Evolutionary conservation across 305 asterid genomes (phyloP), one percentile per base, ranked within the genome.

Genomic region (Fraxinus xanthoxyloides): DNA sequence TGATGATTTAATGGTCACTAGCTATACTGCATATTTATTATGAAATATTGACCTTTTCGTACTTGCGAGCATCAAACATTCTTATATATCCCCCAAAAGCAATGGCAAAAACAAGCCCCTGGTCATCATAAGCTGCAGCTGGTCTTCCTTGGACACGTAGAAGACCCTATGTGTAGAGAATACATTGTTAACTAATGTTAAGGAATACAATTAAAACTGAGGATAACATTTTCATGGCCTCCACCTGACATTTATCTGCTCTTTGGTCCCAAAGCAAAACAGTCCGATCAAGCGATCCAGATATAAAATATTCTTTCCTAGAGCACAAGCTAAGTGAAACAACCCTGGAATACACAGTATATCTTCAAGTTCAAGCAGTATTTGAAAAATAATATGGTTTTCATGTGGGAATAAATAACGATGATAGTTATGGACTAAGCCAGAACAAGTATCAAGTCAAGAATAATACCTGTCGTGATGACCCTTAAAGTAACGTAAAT

Each of bases 181-280:
- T 61, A 31, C 67, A 79, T 15, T 79, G 77, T 78, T 54, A 81
- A 75, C 86, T 61, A 31, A 85, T 72, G 82, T 19, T 65, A 48
- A 79, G 54, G 72, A 79, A 82, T 83, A 48, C 21, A 86, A 75
- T 73, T 48, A 59, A 81, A 67, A 81, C 83, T 24, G 79, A 34
- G 74, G 81, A 84, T 59, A 61, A 63, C 51, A 46, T 65, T 67
- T 40, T 28, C 28, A 82, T 17, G 59, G 81, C 54, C 77, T 82
- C 79, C 77, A 95, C 99, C 98, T 96, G 99, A 85, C 98, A 96
- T 86, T 93, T 96, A 81, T 96, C 99, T 61, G 97, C 95, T 91
- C 98, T 90, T 91, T 94, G 98, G 84, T 96, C 98, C 99, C 99
- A 96, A 72, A 96, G 98, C 87, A 96, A 85, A 86, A 94, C 98